Base-by-base conservation (phyloP, 2,329 filamentous ascomycete species). In the Hypoxylon sp. region DNA sequence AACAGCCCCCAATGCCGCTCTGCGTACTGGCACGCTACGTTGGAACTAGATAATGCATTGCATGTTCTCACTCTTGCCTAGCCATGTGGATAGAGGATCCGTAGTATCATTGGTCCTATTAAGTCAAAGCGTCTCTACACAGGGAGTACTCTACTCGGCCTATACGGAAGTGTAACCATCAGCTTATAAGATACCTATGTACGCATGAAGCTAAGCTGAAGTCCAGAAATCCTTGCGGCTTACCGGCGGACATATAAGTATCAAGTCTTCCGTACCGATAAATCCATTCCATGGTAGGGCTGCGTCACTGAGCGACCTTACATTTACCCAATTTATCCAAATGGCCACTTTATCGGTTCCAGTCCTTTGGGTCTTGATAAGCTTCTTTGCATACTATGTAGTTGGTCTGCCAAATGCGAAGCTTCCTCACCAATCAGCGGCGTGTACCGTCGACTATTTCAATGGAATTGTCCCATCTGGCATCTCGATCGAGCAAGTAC, bases 361-460 rank as follows among this genome's bases (percentile, higher is more conserved):
- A 8, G n/a, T 30, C 16, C 18, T 69, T 16, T 65, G 60, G 65
- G 40, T n/a, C 18, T 32, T 57, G 28, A 30, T 67, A 60, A 63
- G 57, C 63, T 59, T 65, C 44, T 22, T 67, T 60, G 30, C 36
- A 42, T 50, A 44, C 38, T 46, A 14, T 22, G 65, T 46, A 24
- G 7, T 61, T 50, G 42, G 64, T 26, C 40, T 32, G 24, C 62
- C 64, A 12, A 16, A 52, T 52, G 22, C 59, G 11, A 58, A 64
- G 28, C 51, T 22, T 63, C 44, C 46, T 64, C 70, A 64, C 38
- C 71, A 70, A 61, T 59, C 67, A 44, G 20, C 45, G 20, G 42
- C 33, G 20, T 74, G 73, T 56, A 68, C 69, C 11, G 20, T 60
- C 24, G 56, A 63, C 22, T 73, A 70, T 51, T 73, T 75, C 18